These are phyloP conservation scores for Zygotorulaspora florentina DNA, from an alignment of 805 yeast genomes.

Conservation along the genomic window DNA sequence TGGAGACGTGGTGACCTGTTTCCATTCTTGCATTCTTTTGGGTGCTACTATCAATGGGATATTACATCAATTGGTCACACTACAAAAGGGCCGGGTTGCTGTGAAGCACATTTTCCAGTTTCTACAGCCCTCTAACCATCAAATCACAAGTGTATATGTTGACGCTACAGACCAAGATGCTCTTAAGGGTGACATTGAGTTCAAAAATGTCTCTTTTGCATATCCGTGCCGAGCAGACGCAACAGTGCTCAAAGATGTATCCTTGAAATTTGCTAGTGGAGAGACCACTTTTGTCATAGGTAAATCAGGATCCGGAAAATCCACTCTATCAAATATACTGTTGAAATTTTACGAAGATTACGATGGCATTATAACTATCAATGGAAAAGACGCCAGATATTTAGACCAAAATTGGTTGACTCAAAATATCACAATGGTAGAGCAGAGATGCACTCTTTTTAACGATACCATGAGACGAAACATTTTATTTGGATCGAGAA, in stretches of 20 bases:
- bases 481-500: conserved; percentile 46
- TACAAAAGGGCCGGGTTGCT: conserved; percentile 74
- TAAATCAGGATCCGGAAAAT: conserved; percentile 89
- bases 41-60: conserved; percentile 56
- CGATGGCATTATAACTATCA: conserved; percentile 57
- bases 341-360: conserved; percentile 51
- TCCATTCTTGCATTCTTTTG: conserved; percentile 73
- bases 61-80: conserved; percentile 51
- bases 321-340: conserved; percentile 66
- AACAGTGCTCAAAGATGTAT: conserved; percentile 45
- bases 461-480: conserved; percentile 61
- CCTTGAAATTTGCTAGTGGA: conserved; percentile 44
- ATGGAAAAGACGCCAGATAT: conserved; percentile 43
- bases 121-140: conserved; percentile 22
- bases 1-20: conserved; percentile 73
- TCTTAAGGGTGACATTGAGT: conserved; percentile 8
- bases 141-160: background rate
- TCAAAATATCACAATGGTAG: conserved; percentile 65
- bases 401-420: conserved; percentile 51
- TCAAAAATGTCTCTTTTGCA: conserved; percentile 47
- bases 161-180: background rate
- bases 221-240: conserved; percentile 56
- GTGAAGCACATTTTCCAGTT: conserved; percentile 45
- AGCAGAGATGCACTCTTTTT: conserved; percentile 66
- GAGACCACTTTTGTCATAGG: conserved; percentile 69